Percentiles rank a stretch among this genome's conserved stretches.
Evolutionary conservation across 2,329 filamentous ascomycete genomes (phyloP).

Genomic region (Zasmidium citrigriseum): DNA sequence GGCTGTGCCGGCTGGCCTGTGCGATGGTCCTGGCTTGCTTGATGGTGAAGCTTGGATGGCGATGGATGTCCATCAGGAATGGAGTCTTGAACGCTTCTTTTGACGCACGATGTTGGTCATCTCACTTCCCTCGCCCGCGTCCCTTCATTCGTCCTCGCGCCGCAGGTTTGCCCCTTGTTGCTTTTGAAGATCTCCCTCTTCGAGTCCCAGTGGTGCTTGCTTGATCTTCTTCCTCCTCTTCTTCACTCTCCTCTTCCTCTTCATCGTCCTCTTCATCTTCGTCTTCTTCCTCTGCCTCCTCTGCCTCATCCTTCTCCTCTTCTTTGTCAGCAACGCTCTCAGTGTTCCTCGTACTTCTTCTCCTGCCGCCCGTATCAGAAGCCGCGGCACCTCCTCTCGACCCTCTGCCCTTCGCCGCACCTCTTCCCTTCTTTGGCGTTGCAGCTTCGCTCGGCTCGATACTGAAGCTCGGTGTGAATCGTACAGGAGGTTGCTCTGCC

Average conservation of each 20-base stretch:
- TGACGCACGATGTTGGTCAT: not conserved
- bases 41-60: too few relatives aligned
- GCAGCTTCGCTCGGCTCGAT: slow-evolving; percentile 29
- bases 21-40: too few relatives aligned
- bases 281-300: slow-evolving; percentile 26
- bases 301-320: slow-evolving; percentile 22
- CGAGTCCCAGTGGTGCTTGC: slow-evolving; percentile 17
- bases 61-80: too few relatives aligned
- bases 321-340: slow-evolving; percentile 29
- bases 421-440: slow-evolving; percentile 21
- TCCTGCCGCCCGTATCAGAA: not conserved
- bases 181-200: slow-evolving; percentile 1
- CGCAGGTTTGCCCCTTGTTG: slow-evolving; percentile 1
- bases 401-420: slow-evolving; percentile 14
- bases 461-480: slow-evolving; percentile 36
- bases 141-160: slow-evolving; percentile 1
- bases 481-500: slow-evolving; percentile 32
- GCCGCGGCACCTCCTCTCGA: slow-evolving; percentile 17
- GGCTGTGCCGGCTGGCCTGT: too few relatives aligned
- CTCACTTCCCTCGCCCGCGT: slow-evolving; percentile 7
- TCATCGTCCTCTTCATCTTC: slow-evolving; percentile 26
- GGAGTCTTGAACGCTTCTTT: not conserved
- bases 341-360: slow-evolving; percentile 29
- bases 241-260: slow-evolving; percentile 26
- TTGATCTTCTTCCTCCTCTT: slow-evolving; percentile 22